Conservation (phyloP, 768 basidiomycete species). For the Boletales sp. region DNA sequence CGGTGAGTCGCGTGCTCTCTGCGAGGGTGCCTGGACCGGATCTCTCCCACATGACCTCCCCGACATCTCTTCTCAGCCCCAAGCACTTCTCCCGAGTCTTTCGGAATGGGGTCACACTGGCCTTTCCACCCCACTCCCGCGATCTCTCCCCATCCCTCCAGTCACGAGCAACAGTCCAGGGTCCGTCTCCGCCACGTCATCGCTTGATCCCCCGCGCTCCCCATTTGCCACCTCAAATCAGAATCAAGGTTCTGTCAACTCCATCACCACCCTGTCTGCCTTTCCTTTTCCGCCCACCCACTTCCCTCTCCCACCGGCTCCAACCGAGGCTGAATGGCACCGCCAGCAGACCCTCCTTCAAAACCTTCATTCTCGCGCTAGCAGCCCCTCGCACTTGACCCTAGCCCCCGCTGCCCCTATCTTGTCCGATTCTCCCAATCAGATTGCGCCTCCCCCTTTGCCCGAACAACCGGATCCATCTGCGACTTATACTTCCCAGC, state of each 20-base stretch:
- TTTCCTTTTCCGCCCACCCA: slow-evolving; percentile 74
- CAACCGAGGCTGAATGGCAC: slow-evolving; percentile 23
- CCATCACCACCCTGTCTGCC: slow-evolving; percentile 66
- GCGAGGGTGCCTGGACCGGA: slow-evolving; percentile 73
- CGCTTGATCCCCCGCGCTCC: slow-evolving; percentile 24
- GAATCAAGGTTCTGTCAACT: slow-evolving; percentile 34
- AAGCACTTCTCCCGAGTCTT: slow-evolving; percentile 3
- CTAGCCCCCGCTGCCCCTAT: slow-evolving; percentile 6
- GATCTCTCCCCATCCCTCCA: slow-evolving; percentile 23
- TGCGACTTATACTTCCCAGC: not conserved
- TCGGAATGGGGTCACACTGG: slow-evolving; percentile 31
- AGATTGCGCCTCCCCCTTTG: slow-evolving; percentile 1
- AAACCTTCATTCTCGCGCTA: slow-evolving; percentile 15
- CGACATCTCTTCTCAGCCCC: slow-evolving; percentile 10
- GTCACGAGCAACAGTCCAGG: slow-evolving; percentile 8
- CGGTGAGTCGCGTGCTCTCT: slow-evolving; percentile 68
- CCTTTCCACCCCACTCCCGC: slow-evolving; percentile 13
- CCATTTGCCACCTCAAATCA: slow-evolving; percentile 16
- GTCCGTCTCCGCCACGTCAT: slow-evolving; percentile 4
- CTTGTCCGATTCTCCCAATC: slow-evolving; percentile 21
- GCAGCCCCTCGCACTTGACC: slow-evolving; percentile 12
- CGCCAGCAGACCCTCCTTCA: slow-evolving; percentile 25
- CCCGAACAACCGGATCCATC: slow-evolving; percentile 2
- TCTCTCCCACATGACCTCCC: slow-evolving; percentile 31
- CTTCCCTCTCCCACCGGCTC: slow-evolving; percentile 55